These are phyloP conservation scores for Antarctomyces pellizariae DNA, from an alignment of 495 filamentous ascomycete species.

Conservation along the genomic window DNA sequence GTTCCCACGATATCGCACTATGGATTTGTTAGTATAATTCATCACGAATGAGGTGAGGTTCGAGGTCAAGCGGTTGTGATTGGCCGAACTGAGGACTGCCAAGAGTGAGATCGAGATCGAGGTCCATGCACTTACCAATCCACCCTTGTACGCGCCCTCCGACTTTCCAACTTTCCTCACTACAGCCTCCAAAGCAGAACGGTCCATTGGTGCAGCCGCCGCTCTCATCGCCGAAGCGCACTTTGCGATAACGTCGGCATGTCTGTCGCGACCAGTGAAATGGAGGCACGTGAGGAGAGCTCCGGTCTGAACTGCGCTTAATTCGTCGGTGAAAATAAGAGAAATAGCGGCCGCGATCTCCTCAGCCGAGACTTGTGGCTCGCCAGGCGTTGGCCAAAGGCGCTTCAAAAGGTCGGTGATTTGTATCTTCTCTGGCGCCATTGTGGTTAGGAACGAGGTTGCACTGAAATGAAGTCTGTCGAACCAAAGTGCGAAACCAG, in stretches of 20 bases:
- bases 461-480: conserved; percentile 31
- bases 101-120: neutral
- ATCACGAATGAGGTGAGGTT: neutral
- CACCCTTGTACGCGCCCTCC: conserved; percentile 48
- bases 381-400: conserved; percentile 39
- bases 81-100: conserved; percentile 2
- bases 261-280: conserved; percentile 57
- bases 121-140: conserved; percentile 26
- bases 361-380: conserved; percentile 35
- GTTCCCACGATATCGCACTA: conserved; percentile 96
- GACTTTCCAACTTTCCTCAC: conserved; percentile 29
- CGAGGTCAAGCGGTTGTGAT: conserved; percentile 3
- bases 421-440: conserved; percentile 20
- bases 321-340: conserved; percentile 63
- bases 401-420: conserved; percentile 63
- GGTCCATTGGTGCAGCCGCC: conserved; percentile 43
- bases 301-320: conserved; percentile 63
- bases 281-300: conserved; percentile 73
- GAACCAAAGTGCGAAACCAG: too few species aligned
- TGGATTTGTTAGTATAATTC: conserved; percentile 2
- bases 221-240: conserved; percentile 46
- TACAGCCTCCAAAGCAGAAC: conserved; percentile 28
- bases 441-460: conserved; percentile 9
- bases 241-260: conserved; percentile 57
- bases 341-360: conserved; percentile 77